Conservation (phyloP, 2,329 filamentous ascomycete genomes). For the Colletotrichum cordylinicola region DNA sequence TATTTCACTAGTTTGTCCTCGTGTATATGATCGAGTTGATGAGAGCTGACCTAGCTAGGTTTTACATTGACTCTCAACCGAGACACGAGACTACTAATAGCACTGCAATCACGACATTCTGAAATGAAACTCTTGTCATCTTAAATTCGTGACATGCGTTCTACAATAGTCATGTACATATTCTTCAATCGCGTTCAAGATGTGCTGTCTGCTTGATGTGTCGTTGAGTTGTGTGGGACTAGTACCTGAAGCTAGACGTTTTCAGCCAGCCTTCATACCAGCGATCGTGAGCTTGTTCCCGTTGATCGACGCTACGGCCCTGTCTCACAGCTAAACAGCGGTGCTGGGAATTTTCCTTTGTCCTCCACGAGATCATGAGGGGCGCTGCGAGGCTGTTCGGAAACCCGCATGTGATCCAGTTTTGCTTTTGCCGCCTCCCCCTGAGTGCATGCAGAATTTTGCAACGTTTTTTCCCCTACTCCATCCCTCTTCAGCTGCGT, state of each 20-base stretch:
- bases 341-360: background rate
- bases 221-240: background rate
- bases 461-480: background rate
- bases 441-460: background rate
- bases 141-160: background rate
- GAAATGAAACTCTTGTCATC: background rate
- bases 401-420: background rate
- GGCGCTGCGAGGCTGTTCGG: background rate
- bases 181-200: background rate
- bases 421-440: background rate
- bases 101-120: background rate
- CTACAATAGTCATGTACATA: background rate
- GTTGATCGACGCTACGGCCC: background rate
- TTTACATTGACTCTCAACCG: background rate
- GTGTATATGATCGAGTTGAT: background rate
- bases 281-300: background rate
- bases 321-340: background rate
- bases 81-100: background rate
- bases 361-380: background rate
- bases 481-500: background rate
- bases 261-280: background rate
- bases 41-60: background rate
- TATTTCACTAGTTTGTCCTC: background rate
- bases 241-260: background rate
- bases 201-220: background rate